Percentiles rank a stretch among this genome's conserved stretches.
phyloP scores from a whole-genome alignment of 768 basidiomycete genomes.

The Mycena latifolia region DNA sequence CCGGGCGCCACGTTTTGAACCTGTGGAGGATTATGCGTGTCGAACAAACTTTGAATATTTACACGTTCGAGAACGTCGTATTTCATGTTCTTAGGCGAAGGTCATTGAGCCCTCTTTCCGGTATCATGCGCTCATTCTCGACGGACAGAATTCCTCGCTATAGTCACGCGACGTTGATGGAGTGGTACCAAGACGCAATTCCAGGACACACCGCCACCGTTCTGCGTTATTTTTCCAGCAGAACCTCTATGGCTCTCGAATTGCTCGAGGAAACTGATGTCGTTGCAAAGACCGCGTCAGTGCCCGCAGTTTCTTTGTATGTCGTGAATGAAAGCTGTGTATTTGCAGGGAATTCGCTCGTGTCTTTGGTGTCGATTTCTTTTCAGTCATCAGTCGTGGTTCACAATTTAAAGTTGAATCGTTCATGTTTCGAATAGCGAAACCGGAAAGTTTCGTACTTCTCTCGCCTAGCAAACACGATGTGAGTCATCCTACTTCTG shows the following conservation, averaged over 20 bases:
- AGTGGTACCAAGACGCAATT: conserved; percentile 74
- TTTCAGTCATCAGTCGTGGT: conserved; percentile 93
- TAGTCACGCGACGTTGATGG: conserved; percentile 67
- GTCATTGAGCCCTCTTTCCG: conserved; percentile 53
- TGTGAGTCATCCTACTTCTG: conserved; percentile 56
- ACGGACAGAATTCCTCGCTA: conserved; percentile 81
- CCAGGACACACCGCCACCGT: conserved; percentile 68
- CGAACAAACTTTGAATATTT: conserved; percentile 81
- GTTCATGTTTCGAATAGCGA: conserved; percentile 97
- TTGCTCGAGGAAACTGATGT: conserved; percentile 86
- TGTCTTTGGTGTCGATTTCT: conserved; percentile 97
- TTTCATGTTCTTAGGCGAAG: conserved; percentile 84
- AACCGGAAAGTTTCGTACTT: conserved; percentile 93
- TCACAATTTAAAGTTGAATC: conserved; percentile 97
- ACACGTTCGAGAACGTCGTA: conserved; percentile 91
- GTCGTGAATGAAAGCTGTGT: conserved; percentile 1
- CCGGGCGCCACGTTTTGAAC: conserved; percentile 93
- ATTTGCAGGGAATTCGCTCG: conserved; percentile 90
- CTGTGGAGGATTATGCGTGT: conserved; percentile 93
- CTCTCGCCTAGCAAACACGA: conserved; percentile 91
- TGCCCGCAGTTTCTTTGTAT: conserved; percentile 15
- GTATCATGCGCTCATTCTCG: conserved; percentile 16
- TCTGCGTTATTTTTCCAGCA: conserved; percentile 72
- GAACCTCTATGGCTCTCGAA: conserved; percentile 79
- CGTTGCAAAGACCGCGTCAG: conserved; percentile 92